Evolutionary conservation across 768 basidiomycete species (phyloP).

Genomic region (Suillus brevipes): DNA sequence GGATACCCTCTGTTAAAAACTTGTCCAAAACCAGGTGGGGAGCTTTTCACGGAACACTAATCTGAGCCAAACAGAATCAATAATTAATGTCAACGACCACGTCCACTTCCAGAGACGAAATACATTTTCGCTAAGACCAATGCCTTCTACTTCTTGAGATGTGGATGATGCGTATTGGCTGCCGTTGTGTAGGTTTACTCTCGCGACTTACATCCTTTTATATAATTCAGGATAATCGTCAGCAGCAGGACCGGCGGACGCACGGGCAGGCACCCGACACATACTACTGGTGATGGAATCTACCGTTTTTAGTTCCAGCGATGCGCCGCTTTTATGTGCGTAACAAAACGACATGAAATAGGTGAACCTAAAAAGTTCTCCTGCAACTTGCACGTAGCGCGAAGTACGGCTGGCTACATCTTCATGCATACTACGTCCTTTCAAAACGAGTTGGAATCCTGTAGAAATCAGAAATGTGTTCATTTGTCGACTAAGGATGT

Average conservation of each 20-base stretch:
- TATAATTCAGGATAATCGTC: no score
- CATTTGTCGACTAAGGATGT: constrained; percentile 28
- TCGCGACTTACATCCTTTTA: background rate
- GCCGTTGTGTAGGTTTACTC: background rate
- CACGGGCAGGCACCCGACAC: background rate
- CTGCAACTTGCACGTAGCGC: background rate
- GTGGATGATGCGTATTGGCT: background rate
- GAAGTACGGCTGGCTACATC: background rate
- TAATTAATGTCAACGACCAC: no score
- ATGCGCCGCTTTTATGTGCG: background rate
- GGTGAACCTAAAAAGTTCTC: background rate
- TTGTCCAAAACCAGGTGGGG: no score
- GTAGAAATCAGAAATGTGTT: constrained; percentile 34
- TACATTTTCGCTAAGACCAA: no score
- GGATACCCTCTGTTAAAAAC: no score
- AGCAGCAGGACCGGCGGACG: no score
- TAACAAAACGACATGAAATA: no score
- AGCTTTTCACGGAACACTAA: no score
- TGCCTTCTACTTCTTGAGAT: background rate
- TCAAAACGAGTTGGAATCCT: constrained; percentile 1
- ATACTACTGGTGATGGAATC: background rate
- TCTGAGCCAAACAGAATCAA: no score
- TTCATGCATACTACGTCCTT: background rate
- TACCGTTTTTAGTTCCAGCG: background rate
- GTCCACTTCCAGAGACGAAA: no score